These are phyloP conservation scores for Boletus huronensis DNA, from an alignment of 768 basidiomycete species.

Conservation along the genomic window DNA sequence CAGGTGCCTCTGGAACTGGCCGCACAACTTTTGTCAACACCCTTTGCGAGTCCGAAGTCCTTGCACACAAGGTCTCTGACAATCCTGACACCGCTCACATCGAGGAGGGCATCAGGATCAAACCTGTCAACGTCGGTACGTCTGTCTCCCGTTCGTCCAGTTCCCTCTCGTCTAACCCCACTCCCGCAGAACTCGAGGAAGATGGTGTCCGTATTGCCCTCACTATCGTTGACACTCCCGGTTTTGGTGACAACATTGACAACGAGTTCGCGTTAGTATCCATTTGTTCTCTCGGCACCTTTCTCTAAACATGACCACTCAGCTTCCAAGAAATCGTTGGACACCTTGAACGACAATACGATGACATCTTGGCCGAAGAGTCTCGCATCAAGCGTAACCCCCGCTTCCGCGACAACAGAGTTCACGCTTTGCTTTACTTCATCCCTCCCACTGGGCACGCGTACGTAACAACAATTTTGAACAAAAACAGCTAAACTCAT, in stretches of 20 bases:
- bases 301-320: constrained; percentile 5
- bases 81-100: constrained; percentile 86
- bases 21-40: constrained; percentile 99
- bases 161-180: constrained; percentile 1
- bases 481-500: background rate
- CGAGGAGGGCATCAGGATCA: constrained; percentile 92
- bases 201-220: constrained; percentile 97
- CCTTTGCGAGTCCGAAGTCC: constrained; percentile 92
- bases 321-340: constrained; percentile 98
- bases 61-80: constrained; percentile 82
- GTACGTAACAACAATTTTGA: constrained; percentile 46
- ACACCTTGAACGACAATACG: constrained; percentile 97
- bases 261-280: constrained; percentile 91
- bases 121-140: constrained; percentile 87
- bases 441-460: constrained; percentile 98
- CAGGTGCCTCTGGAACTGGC: constrained; percentile 96
- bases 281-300: constrained; percentile 3
- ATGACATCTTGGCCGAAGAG: constrained; percentile 97
- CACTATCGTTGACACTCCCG: constrained; percentile 98
- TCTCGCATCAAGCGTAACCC: constrained; percentile 99
- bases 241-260: constrained; percentile 98
- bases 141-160: background rate
- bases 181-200: constrained; percentile 82
- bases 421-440: constrained; percentile 96
- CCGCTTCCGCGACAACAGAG: constrained; percentile 96